Percentiles rank a stretch among this genome's conserved stretches.
These are phyloP conservation scores for Heterobasidion annosum DNA, from an alignment of 1,284 basidiomycete genomes.

Conservation along the genomic window DNA sequence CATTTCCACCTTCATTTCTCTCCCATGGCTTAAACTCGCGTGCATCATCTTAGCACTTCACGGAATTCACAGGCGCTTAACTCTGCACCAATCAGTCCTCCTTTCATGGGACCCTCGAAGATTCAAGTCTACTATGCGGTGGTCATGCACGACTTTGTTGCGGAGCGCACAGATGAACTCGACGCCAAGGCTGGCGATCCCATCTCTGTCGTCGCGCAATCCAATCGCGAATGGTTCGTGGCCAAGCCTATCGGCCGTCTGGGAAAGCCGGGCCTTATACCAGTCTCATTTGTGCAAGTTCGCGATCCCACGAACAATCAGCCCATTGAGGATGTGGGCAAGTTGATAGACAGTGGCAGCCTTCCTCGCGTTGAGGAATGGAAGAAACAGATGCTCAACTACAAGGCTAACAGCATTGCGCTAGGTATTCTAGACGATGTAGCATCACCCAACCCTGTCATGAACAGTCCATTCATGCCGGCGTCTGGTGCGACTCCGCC, in stretches of 20 bases:
- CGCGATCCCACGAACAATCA: slow-evolving; percentile 84
- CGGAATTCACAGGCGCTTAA: slow-evolving; percentile 18
- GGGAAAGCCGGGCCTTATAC: slow-evolving; percentile 93
- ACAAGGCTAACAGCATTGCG: slow-evolving; percentile 94
- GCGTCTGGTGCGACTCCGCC: slow-evolving; percentile 15
- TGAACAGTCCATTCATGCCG: slow-evolving; percentile 31
- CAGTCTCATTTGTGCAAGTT: slow-evolving; percentile 93
- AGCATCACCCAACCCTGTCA: slow-evolving; percentile 31
- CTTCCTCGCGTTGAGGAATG: slow-evolving; percentile 96
- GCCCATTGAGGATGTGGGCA: slow-evolving; percentile 64
- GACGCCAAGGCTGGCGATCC: slow-evolving; percentile 92
- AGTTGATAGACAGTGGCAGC: slow-evolving; percentile 76
- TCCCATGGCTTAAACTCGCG: background rate
- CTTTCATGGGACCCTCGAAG: slow-evolving; percentile 23
- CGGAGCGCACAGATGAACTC: slow-evolving; percentile 94
- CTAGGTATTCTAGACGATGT: slow-evolving; percentile 82
- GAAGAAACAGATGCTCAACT: slow-evolving; percentile 92
- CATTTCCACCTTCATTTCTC: background rate
- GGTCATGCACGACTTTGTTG: slow-evolving; percentile 91
- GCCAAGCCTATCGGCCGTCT: slow-evolving; percentile 93
- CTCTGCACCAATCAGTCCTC: slow-evolving; percentile 16
- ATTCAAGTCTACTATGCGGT: slow-evolving; percentile 80
- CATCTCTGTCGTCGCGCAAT: slow-evolving; percentile 87
- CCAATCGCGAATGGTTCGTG: slow-evolving; percentile 86
- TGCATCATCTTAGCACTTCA: background rate